Percentiles rank a stretch among this genome's conserved stretches.
phyloP scores from a whole-genome alignment of 768 basidiomycete genomes.

The Dentipellis sp. region DNA sequence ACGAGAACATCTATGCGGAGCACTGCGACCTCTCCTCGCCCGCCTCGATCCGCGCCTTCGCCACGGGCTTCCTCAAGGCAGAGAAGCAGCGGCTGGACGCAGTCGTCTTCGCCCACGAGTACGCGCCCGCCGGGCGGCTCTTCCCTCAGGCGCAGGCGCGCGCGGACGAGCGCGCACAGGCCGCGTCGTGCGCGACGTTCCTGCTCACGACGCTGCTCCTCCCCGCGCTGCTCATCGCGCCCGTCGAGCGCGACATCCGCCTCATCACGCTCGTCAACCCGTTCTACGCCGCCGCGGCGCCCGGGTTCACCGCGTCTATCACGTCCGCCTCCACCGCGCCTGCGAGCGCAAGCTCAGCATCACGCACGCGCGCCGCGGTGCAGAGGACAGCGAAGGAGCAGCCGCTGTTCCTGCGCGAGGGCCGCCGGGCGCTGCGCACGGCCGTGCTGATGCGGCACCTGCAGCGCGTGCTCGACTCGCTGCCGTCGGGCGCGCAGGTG shows the following conservation, averaged over 20 bases:
- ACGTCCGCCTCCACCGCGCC: conserved; percentile 15
- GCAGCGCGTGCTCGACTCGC: conserved; percentile 75
- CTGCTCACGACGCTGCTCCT: conserved; percentile 71
- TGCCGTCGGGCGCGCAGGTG: conserved; percentile 52
- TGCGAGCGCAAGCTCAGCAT: neutral
- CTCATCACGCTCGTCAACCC: conserved; percentile 82
- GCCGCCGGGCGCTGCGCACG: conserved; percentile 53
- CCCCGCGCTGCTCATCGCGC: conserved; percentile 71
- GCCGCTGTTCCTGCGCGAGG: conserved; percentile 45
- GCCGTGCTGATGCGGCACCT: conserved; percentile 66
- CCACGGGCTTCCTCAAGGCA: conserved; percentile 53
- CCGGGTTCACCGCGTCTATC: conserved; percentile 26
- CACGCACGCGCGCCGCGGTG: too few relatives aligned
- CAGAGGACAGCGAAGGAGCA: neutral
- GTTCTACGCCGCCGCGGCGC: conserved; percentile 76
- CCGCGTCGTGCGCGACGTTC: conserved; percentile 60
- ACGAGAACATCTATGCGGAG: conserved; percentile 75
- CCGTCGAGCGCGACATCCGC: conserved; percentile 86
- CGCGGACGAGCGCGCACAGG: conserved; percentile 33
- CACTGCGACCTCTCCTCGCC: conserved; percentile 65
- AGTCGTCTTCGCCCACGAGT: conserved; percentile 72
- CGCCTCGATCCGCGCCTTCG: conserved; percentile 59
- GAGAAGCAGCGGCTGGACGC: conserved; percentile 69
- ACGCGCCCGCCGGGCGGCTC: conserved; percentile 51
- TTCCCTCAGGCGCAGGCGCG: conserved; percentile 18